A percentile compares a stretch with the other conserved stretches of the same genome.
Conservation (phyloP, 176 grass and related monocot species). For the Zea luxurians region DNA sequence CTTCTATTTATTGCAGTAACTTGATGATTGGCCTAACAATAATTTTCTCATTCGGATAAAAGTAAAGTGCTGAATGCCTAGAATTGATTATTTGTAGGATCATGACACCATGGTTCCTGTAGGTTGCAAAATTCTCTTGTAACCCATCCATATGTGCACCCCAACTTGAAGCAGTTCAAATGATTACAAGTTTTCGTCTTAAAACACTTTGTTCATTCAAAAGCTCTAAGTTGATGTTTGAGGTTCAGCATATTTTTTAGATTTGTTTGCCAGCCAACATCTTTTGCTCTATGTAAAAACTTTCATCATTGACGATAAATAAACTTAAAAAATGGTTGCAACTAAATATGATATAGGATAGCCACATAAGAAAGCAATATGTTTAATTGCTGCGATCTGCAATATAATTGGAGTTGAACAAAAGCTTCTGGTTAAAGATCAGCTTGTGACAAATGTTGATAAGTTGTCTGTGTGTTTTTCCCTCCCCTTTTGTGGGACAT, state of each 20-base stretch:
- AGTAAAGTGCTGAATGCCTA: not conserved
- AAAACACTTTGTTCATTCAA: constrained; percentile 10
- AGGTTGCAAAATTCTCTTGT: not conserved
- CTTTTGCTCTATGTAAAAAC: not conserved
- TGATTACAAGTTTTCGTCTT: not conserved
- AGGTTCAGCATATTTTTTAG: constrained; percentile 4
- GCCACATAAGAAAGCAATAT: not conserved
- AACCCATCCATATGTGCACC: not conserved
- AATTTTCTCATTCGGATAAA: not conserved
- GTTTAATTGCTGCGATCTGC: not conserved
- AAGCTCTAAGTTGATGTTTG: not conserved
- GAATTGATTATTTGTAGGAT: not conserved
- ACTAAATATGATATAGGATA: constrained; percentile 11
- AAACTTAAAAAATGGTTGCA: not conserved
- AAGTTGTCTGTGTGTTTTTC: not conserved
- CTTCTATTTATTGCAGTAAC: not conserved
- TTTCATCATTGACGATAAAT: not conserved
- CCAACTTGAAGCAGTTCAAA: not conserved
- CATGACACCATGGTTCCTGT: not conserved
- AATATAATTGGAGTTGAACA: constrained; percentile 10
- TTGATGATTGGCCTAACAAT: not conserved
- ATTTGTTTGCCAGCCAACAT: not conserved
- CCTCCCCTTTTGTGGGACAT: not conserved
- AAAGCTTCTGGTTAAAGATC: not conserved
- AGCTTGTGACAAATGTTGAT: not conserved